phyloP scores from a whole-genome alignment of 192 early-diverging fungal genomes.

The Rhizophagus sp. region DNA sequence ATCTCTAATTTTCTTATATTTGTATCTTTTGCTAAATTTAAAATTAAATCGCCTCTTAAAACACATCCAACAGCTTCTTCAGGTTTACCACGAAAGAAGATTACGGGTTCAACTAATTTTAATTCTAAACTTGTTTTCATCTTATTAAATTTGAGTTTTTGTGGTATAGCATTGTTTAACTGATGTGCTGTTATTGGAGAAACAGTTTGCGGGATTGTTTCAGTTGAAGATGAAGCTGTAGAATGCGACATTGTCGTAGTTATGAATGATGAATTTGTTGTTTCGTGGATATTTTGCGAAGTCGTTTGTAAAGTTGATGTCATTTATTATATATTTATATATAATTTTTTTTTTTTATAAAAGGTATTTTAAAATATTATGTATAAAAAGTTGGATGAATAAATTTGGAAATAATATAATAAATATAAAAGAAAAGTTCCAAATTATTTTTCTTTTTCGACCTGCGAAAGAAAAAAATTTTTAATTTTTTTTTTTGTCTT shows the following conservation, averaged over 20 bases:
- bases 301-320: neutral
- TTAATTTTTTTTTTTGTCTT: neutral
- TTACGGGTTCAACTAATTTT: conserved; percentile 18
- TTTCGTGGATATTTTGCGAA: neutral
- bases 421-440: neutral
- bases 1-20: conserved; percentile 10
- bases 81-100: conserved; percentile 18
- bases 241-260: neutral
- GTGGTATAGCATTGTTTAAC: neutral
- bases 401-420: neutral
- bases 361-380: too few relatives aligned
- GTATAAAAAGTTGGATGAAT: too few relatives aligned
- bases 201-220: neutral
- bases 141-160: neutral
- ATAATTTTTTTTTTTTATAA: neutral
- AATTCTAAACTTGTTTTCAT: neutral
- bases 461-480: neutral
- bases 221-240: neutral
- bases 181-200: neutral
- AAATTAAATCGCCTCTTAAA: conserved; percentile 15
- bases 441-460: neutral
- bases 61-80: conserved; percentile 23
- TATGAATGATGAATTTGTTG: neutral
- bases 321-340: neutral
- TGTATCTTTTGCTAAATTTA: neutral